Base-by-base conservation (phyloP, 305 asterid genomes). In the Fraxinus velutina region DNA sequence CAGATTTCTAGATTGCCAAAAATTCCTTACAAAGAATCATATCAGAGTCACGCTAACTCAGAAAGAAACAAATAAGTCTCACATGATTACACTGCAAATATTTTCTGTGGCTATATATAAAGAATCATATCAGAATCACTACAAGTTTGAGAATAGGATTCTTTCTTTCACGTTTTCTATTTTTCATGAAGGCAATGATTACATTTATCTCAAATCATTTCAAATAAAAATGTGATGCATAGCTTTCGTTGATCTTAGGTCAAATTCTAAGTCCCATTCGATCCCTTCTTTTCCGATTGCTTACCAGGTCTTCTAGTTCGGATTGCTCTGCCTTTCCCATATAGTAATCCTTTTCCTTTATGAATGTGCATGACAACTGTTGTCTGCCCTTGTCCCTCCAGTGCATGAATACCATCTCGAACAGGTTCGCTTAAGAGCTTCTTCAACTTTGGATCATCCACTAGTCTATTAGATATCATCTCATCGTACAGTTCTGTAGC, bases 401-500 rank as follows among this genome's bases (percentile, higher is more conserved):
- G 84, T 30, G 79, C 68, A 50, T 17, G 37, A 64, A 9, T 22
- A 24, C 34, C 75, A 22, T 36, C 76, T 64, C 24, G 37, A 47
- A 44, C 81, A 1, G 89, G 89, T 60, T 85, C 89, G 82, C 86
- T 86, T 5, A 95, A 33, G 21, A 92, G 91, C 91, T 91, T 94
- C 86, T 73, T 88, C 74, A 96, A 89, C 57, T 85, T 83, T 0
- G 90, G 92, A 80, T 94, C 97, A 57, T 84, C 87, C 4, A 9
- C 73, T 55, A 88, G 32, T 77, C 92, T 93, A 22, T 72, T 73
- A 47, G 86, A 85, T 74, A 7, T 89, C 97, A 92, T 96, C 91
- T 92, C 97, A 42, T 82, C 42, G 84, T 89, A 87, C 21, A 92
- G 79, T 42, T 93, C 94, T 82, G 88, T 85, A 44, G 97, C 99